phyloP scores from a whole-genome alignment of 2,329 filamentous ascomycete genomes.

The Fusarium compactum region DNA sequence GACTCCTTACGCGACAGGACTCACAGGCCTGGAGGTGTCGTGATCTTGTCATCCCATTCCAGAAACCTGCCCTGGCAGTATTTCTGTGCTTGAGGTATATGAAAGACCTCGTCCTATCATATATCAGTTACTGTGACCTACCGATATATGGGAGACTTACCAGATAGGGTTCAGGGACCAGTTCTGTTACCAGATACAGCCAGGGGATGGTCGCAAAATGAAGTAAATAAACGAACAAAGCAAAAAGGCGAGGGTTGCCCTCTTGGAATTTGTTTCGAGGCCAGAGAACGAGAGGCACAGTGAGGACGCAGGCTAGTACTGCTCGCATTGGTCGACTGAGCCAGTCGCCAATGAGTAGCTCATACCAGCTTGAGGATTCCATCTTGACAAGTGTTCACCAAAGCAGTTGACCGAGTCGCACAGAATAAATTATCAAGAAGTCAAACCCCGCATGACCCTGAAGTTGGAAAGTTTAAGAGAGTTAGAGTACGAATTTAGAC shows the following conservation, averaged over 20 bases:
- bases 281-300: slow-evolving; percentile 29
- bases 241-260: neutral
- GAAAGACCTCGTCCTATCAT: slow-evolving; percentile 82
- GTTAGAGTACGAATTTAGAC: neutral
- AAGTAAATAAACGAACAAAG: slow-evolving; percentile 37
- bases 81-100: slow-evolving; percentile 89
- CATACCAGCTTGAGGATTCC: slow-evolving; percentile 21
- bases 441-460: neutral
- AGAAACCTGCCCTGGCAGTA: slow-evolving; percentile 82
- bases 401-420: neutral
- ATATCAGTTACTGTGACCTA: slow-evolving; percentile 28
- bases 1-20: slow-evolving; percentile 31
- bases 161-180: slow-evolving; percentile 66
- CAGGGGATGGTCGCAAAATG: slow-evolving; percentile 37
- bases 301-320: neutral
- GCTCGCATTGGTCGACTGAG: neutral
- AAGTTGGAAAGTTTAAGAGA: neutral
- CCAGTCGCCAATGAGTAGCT: neutral
- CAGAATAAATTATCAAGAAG: neutral
- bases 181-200: slow-evolving; percentile 43
- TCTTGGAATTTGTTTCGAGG: slow-evolving; percentile 6
- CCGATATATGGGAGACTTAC: slow-evolving; percentile 51
- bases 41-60: slow-evolving; percentile 97
- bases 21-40: slow-evolving; percentile 90
- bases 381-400: slow-evolving; percentile 47